Evolutionary conservation across 2,329 filamentous ascomycete species (phyloP), one percentile per base, ranked within the genome.

Genomic region (Coniochaeta sp.): DNA sequence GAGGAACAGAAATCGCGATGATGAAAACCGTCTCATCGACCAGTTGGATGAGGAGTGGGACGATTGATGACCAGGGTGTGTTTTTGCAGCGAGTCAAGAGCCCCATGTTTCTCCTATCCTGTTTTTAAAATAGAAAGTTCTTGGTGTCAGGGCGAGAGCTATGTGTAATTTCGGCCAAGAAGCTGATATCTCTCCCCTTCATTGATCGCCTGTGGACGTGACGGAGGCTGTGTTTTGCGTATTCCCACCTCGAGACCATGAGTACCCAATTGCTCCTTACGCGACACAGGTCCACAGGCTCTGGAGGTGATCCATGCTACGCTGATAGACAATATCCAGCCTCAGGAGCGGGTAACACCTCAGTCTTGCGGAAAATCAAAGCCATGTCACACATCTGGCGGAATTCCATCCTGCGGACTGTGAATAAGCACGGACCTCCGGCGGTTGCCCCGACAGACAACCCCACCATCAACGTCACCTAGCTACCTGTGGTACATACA

Each of bases 21-120:
- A 92, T 60, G 95, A 98, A 76, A 97, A 98, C 73, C 80, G 92
- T 64, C 76, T 98, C 67, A 98, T 99, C 72, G 93, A 98, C 73
- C 91, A 97, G 74, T 80, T 97, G 62, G 95, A 98, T 69, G 93
- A 98, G 73, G 93, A 97, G 72, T 98, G 93, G 93, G 93, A 97
- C 67, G 93, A 96, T 64, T 87, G 47, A 52, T 26, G 47, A 24
- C 11, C 5, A 43, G 16, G 19, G 43, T 12, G 11, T 24, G 1
- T 4, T 47, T 7, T 47, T 24, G 22, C 7, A 47, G 19, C 16
- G 38, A 40, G 38, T 16, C 38, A 7, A 40, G 43, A 22, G 43
- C 43, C 22, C 3, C 43, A 24, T 47, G 22, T 22, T 17, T 24
- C 16, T 24, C 43, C 19, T 47, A 3, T 43, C 17, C n/a, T n/a